Percentiles rank a stretch among this genome's conserved stretches.
Conservation (phyloP, 805 yeast species). For the Brettanomyces sp. region DNA sequence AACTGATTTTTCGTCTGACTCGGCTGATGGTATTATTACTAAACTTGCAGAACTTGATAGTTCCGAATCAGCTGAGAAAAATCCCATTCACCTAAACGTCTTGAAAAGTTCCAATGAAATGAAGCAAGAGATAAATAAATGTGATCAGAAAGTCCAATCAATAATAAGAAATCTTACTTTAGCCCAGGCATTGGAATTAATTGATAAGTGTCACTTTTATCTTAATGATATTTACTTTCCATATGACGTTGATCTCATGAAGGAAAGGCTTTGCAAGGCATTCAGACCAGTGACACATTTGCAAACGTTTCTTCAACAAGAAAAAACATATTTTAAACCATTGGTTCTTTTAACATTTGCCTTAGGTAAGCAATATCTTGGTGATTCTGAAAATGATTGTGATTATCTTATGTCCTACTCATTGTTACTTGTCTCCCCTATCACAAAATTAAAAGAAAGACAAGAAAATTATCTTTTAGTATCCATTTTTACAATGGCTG, state of each 20-base stretch:
- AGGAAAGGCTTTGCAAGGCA: slow-evolving; percentile 7
- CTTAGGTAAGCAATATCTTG: slow-evolving; percentile 15
- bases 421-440: slow-evolving; percentile 13
- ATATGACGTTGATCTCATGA: slow-evolving; percentile 12
- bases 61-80: background rate
- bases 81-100: background rate
- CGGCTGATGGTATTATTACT: slow-evolving; percentile 9
- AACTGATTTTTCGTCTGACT: slow-evolving; percentile 4
- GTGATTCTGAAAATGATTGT: slow-evolving; percentile 8
- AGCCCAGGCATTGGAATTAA: slow-evolving; percentile 8
- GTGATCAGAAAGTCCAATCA: slow-evolving; percentile 3
- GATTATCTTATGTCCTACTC: slow-evolving; percentile 12
- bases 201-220: slow-evolving; percentile 14
- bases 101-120: background rate
- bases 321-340: slow-evolving; percentile 10
- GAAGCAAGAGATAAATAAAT: slow-evolving; percentile 1
- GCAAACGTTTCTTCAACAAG: slow-evolving; percentile 3
- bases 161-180: slow-evolving; percentile 8
- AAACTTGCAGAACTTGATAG: slow-evolving; percentile 7
- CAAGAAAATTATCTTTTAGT: slow-evolving; percentile 11
- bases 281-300: slow-evolving; percentile 2
- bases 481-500: slow-evolving; percentile 12
- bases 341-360: slow-evolving; percentile 15
- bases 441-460: slow-evolving; percentile 6
- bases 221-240: slow-evolving; percentile 18